Base-by-base conservation (phyloP, 2,329 filamentous ascomycete genomes). In the Tolypocladium tundrense region DNA sequence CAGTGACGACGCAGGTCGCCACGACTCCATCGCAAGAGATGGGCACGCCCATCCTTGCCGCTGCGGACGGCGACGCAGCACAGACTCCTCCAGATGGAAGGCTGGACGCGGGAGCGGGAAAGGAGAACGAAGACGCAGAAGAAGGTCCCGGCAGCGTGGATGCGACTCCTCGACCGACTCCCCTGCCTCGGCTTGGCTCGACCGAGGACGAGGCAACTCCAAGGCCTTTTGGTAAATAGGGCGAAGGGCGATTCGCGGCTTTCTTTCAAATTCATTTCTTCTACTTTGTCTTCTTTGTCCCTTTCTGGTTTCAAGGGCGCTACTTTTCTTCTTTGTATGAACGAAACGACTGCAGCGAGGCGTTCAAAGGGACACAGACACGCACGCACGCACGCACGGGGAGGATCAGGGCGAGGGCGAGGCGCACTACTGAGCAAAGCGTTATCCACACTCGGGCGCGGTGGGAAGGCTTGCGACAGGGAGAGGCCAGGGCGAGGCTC, bases 21-120 rank as follows among this genome's bases (percentile, higher is more conserved):
- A 79, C 76, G 10, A 82, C 78, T 19, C 79, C 80, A 1, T 76
- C 72, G 2, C 73, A 74, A 48, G 77, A 79, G 59, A 60, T 70
- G 58, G 68, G 65, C 60, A 64, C 66, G 55, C 71, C 69, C 14
- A 55, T 69, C 10, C 61, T 73, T 31, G 65, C 64, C 21, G 60
- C 62, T 35, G 39, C 55, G 13, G 57, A 55, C 19, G 31, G 54
- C 43, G 58, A 55, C 13, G 56, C 61, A 31, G 59, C 62, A 27
- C 62, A 59, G 53, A 69, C 66, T n/a, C 67, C 65, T 27, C 68
- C 66, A 19, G 64, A 68, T 7, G 41, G 53, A 9, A 62, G 58
- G 24, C 58, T 58, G 39, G 57, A 59, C 21, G 60, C 54, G 8
- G 60, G 59, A 24, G 57, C 39, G 41, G 58, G 43, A 4, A 35